These are phyloP conservation scores for Rhizopogon sp. DNA, from an alignment of 768 basidiomycete species.

Conservation along the genomic window DNA sequence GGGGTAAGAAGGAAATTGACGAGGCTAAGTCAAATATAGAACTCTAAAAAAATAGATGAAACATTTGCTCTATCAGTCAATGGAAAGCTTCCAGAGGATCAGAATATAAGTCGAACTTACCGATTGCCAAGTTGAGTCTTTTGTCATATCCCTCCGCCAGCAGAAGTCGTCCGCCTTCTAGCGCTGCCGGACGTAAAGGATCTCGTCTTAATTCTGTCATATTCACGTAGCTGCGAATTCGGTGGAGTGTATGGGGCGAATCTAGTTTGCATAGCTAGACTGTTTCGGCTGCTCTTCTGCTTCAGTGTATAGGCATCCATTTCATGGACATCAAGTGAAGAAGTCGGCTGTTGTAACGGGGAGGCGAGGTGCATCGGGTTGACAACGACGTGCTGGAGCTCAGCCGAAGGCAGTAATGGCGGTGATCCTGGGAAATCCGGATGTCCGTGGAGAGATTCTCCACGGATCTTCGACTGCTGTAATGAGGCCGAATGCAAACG, in stretches of 20 bases:
- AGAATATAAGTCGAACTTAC: neutral
- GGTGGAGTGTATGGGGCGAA: constrained; percentile 16
- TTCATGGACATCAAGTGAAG: neutral
- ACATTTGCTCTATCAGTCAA: neutral
- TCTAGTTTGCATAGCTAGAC: constrained; percentile 7
- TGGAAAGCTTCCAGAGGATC: neutral
- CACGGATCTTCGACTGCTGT: constrained; percentile 1
- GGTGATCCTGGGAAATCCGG: constrained; percentile 20
- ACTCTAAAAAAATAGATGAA: neutral
- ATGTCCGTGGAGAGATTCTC: constrained; percentile 18
- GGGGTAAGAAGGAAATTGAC: neutral
- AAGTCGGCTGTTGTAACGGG: neutral
- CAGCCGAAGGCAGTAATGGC: constrained; percentile 5
- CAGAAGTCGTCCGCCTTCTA: constrained; percentile 27
- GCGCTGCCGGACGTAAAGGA: constrained; percentile 19
- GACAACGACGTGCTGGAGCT: neutral
- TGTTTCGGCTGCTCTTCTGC: constrained; percentile 8
- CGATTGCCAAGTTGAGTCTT: neutral
- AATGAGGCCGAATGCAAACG: constrained; percentile 1
- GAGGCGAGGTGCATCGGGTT: neutral
- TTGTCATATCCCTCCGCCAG: constrained; percentile 25
- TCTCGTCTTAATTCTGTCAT: constrained; percentile 18
- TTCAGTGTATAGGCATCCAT: neutral
- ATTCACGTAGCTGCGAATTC: constrained; percentile 13
- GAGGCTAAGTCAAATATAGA: neutral